Conservation (phyloP, 1,284 basidiomycete species). For the Boletus hoseneyae region DNA sequence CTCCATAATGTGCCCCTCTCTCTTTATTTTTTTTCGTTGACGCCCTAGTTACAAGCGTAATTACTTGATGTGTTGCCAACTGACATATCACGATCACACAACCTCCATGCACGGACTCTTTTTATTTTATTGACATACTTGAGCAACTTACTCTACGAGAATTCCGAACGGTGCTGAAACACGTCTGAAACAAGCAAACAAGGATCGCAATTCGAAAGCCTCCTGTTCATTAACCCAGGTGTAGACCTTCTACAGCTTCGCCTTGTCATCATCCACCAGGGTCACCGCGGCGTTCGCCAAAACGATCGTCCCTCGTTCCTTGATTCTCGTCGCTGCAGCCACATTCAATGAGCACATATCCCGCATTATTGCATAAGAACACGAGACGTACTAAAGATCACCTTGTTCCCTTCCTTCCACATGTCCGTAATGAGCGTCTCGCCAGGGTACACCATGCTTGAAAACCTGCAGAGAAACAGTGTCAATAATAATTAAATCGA, state of each 20-base stretch:
- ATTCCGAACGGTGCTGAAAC: not conserved
- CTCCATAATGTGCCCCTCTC: not conserved
- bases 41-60: too few species aligned
- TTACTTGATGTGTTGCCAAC: too few species aligned
- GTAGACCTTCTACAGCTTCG: slow-evolving; percentile 49
- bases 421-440: slow-evolving; percentile 94
- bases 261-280: slow-evolving; percentile 48
- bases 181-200: not conserved
- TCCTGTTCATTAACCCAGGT: too few species aligned
- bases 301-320: slow-evolving; percentile 69
- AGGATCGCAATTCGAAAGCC: too few species aligned
- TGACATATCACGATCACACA: too few species aligned
- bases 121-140: too few species aligned
- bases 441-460: slow-evolving; percentile 91
- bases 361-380: not conserved
- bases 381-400: slow-evolving; percentile 78
- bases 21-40: not conserved
- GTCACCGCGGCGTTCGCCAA: slow-evolving; percentile 77
- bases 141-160: too few species aligned
- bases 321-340: slow-evolving; percentile 65
- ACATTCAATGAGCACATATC: not conserved
- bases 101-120: too few species aligned
- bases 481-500: too few species aligned
- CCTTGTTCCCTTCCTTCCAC: slow-evolving; percentile 95
- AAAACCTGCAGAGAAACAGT: slow-evolving; percentile 53